phyloP scores from a whole-genome alignment of 768 basidiomycete species.

The Amanita brunnescens region DNA sequence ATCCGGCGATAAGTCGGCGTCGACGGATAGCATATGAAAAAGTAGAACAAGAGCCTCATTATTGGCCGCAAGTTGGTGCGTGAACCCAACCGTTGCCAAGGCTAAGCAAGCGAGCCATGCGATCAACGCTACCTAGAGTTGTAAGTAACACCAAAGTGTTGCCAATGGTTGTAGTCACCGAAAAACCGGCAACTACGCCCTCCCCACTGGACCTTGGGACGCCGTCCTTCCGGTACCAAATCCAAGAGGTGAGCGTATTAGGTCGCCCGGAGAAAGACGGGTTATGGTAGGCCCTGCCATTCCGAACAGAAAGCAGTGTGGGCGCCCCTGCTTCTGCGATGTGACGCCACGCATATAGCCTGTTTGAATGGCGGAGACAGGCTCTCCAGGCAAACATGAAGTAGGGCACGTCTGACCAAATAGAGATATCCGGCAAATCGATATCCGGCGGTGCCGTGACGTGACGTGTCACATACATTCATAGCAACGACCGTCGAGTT shows the following conservation, averaged over 20 bases:
- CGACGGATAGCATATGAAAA: neutral
- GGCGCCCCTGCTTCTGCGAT: neutral
- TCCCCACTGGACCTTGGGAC: neutral
- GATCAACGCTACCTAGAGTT: neutral
- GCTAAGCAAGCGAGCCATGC: neutral
- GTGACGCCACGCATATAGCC: neutral
- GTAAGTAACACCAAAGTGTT: neutral
- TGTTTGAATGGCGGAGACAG: neutral
- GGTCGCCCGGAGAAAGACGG: neutral
- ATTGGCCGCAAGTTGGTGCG: neutral
- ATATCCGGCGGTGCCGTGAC: too few species aligned
- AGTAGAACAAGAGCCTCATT: neutral
- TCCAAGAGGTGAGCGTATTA: neutral
- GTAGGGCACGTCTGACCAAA: too few species aligned
- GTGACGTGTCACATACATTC: too few species aligned
- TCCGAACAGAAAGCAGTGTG: too few species aligned
- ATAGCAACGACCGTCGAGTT: too few species aligned
- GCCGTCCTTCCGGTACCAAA: constrained; percentile 4
- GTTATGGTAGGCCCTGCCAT: neutral
- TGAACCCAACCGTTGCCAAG: neutral
- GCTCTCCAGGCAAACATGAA: neutral
- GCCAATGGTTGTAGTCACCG: neutral
- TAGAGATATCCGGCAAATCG: too few species aligned
- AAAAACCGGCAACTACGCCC: neutral
- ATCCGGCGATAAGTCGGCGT: neutral